Conservation (phyloP, 2,329 filamentous ascomycete genomes). For the Trichoderma cornu-damae region DNA sequence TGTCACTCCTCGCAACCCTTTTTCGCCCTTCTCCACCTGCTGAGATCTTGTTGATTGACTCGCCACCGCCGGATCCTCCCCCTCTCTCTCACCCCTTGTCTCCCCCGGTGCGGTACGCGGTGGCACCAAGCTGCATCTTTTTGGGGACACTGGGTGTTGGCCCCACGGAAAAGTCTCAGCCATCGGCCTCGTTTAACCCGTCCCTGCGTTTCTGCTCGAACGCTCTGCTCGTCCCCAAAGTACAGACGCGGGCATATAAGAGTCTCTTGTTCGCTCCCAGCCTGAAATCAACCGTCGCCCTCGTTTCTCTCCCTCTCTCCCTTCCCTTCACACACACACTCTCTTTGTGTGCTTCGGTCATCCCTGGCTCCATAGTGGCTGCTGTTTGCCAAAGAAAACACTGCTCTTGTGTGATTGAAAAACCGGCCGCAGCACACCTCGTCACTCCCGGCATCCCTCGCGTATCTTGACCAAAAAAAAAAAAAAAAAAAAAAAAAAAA, state of each 20-base stretch:
- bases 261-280: constrained; percentile 8
- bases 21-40: constrained; percentile 7
- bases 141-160: constrained; percentile 7
- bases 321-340: too few species aligned
- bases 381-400: constrained; percentile 4
- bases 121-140: constrained; percentile 1
- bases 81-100: constrained; percentile 8
- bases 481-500: too few species aligned
- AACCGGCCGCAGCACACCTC: too few species aligned
- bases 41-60: constrained; percentile 19
- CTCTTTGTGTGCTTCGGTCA: constrained; percentile 5
- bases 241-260: constrained; percentile 10
- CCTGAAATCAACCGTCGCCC: background rate
- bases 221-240: background rate
- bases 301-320: too few species aligned
- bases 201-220: constrained; percentile 1
- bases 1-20: constrained; percentile 16
- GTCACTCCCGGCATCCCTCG: too few species aligned
- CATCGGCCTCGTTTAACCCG: constrained; percentile 18
- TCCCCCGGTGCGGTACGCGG: constrained; percentile 10
- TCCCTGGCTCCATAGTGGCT: background rate
- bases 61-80: constrained; percentile 10
- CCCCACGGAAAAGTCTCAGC: constrained; percentile 7
- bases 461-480: too few species aligned
- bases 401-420: background rate